phyloP scores from a whole-genome alignment of 2,329 filamentous ascomycete genomes.

The Penicillium freii region DNA sequence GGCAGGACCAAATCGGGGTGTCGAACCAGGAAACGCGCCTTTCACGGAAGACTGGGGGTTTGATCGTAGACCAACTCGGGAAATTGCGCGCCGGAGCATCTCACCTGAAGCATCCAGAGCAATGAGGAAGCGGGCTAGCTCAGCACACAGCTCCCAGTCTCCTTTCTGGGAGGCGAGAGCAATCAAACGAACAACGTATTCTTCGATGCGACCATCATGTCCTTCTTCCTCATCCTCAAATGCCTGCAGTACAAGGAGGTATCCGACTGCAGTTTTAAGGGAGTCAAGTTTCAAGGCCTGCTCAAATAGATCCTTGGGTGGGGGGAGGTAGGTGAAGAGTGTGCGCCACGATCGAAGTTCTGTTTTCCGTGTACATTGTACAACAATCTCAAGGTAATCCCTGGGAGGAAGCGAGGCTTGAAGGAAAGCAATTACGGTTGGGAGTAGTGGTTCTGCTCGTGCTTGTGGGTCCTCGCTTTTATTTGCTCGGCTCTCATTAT shows the following conservation, averaged over 20 bases:
- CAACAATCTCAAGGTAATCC: conserved; percentile 87
- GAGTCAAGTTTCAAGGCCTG: conserved; percentile 81
- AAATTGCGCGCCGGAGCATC: conserved; percentile 58
- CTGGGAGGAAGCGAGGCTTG: conserved; percentile 67
- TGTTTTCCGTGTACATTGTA: conserved; percentile 96
- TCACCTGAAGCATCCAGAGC: conserved; percentile 85
- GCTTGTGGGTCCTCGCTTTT: conserved; percentile 27
- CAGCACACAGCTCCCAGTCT: conserved; percentile 95
- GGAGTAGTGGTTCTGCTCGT: conserved; percentile 40
- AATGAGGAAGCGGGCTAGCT: conserved; percentile 90
- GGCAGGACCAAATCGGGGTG: conserved; percentile 23
- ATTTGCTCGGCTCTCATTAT: conserved; percentile 49
- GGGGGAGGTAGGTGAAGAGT: conserved; percentile 85
- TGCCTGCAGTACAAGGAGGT: conserved; percentile 90
- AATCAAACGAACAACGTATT: conserved; percentile 71
- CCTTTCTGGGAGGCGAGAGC: conserved; percentile 75
- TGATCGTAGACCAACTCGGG: conserved; percentile 38
- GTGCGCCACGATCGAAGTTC: conserved; percentile 94
- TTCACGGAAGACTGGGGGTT: conserved; percentile 12
- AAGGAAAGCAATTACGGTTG: conserved; percentile 59
- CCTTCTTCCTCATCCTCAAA: conserved; percentile 54
- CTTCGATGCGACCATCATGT: conserved; percentile 54
- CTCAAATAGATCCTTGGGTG: conserved; percentile 88
- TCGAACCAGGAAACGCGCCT: conserved; percentile 16
- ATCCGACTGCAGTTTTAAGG: conserved; percentile 92